phyloP scores from a whole-genome alignment of 495 filamentous ascomycete species.

The Penicillium coprophilum region DNA sequence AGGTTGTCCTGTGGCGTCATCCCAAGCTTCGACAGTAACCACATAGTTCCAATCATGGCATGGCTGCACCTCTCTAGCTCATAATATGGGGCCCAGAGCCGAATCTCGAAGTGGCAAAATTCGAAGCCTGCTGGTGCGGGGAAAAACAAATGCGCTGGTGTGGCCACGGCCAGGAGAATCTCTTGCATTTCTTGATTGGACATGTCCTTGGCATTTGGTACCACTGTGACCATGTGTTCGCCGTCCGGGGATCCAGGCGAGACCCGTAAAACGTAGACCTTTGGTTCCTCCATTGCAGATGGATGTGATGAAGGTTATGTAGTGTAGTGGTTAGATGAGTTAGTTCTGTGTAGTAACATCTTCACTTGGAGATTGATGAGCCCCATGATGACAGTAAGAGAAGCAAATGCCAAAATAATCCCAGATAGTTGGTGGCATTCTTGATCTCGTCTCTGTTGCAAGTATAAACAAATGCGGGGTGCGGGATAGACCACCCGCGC shows the following conservation, averaged over 20 bases:
- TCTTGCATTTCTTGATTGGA: constrained; percentile 9
- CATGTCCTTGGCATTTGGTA: constrained; percentile 6
- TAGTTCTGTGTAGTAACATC: neutral
- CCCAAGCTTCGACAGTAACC: constrained; percentile 11
- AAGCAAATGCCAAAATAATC: neutral
- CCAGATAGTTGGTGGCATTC: neutral
- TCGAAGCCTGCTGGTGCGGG: neutral
- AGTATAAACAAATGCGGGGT: constrained; percentile 1
- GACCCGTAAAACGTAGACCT: neutral
- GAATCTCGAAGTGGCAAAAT: constrained; percentile 9
- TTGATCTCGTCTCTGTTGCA: neutral
- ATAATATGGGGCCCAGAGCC: constrained; percentile 13
- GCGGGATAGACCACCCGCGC: constrained; percentile 14
- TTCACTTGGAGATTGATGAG: neutral
- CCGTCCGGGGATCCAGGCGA: neutral
- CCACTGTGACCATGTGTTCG: constrained; percentile 13
- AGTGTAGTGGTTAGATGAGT: neutral
- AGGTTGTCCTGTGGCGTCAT: constrained; percentile 1
- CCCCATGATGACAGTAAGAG: neutral
- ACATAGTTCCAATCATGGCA: constrained; percentile 15
- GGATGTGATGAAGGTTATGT: neutral
- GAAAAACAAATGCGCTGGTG: constrained; percentile 16
- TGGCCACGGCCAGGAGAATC: constrained; percentile 2
- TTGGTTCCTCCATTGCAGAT: neutral
- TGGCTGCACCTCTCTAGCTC: constrained; percentile 17